Evolutionary conservation across 345 rosid genomes (phyloP).

Genomic region (Citrus australasica): DNA sequence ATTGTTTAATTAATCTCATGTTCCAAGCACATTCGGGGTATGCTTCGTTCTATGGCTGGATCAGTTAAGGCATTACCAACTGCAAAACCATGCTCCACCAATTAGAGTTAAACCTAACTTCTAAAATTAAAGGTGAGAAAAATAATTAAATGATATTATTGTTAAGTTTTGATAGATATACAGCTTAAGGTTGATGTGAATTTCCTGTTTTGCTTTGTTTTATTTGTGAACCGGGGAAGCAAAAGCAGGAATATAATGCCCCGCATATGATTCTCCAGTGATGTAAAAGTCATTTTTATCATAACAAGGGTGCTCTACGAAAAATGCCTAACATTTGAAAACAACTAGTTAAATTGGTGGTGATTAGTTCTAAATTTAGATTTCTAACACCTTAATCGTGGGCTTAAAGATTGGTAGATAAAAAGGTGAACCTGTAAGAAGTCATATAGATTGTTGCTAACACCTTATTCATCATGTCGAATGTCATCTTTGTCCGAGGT

Average conservation of each 20-base stretch:
- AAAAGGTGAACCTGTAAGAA: slow-evolving; percentile 30
- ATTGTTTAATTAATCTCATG: too few relatives aligned
- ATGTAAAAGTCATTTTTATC: slow-evolving; percentile 68
- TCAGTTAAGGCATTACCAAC: too few relatives aligned
- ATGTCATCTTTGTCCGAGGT: slow-evolving; percentile 44
- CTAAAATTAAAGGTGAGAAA: background rate
- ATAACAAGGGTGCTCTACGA: slow-evolving; percentile 53
- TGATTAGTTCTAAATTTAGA: background rate
- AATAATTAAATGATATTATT: background rate
- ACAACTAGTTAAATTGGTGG: slow-evolving; percentile 18
- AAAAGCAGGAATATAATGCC: slow-evolving; percentile 81
- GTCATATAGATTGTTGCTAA: slow-evolving; percentile 75
- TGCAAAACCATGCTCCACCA: background rate
- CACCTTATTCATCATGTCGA: slow-evolving; percentile 61
- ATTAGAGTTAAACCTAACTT: background rate
- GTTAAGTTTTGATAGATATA: background rate
- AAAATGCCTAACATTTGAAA: slow-evolving; percentile 48
- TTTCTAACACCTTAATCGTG: background rate
- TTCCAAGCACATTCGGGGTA: too few relatives aligned
- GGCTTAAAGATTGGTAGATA: background rate
- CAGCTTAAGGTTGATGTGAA: slow-evolving; percentile 75
- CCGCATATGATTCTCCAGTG: slow-evolving; percentile 94
- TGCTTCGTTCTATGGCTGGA: too few relatives aligned
- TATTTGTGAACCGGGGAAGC: slow-evolving; percentile 62
- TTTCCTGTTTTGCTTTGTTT: slow-evolving; percentile 74